phyloP scores from a whole-genome alignment of 1,284 basidiomycete genomes.

The Boletellus deceptivus region DNA sequence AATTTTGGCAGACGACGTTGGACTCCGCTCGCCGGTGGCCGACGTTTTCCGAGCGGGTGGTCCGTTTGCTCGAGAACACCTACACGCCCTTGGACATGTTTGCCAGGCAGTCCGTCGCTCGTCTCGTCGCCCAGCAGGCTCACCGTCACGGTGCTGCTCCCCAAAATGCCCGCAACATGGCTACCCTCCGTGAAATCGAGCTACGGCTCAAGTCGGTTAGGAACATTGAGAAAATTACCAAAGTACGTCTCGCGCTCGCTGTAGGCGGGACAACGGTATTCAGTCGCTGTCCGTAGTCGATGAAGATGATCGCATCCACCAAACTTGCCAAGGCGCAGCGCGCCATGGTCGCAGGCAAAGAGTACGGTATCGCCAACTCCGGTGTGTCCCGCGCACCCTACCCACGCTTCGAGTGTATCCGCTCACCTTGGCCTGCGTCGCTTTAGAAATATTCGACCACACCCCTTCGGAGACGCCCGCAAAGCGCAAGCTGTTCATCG shows the following conservation, averaged over 20 bases:
- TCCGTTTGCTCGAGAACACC: background rate
- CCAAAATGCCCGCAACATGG: constrained; percentile 81
- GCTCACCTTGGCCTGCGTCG: constrained; percentile 6
- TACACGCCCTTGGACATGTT: constrained; percentile 40
- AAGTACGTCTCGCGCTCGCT: constrained; percentile 53
- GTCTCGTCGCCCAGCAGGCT: constrained; percentile 55
- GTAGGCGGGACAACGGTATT: background rate
- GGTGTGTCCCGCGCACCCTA: constrained; percentile 53
- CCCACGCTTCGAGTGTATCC: background rate
- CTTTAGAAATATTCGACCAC: constrained; percentile 81
- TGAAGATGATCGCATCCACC: constrained; percentile 99
- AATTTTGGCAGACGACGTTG: constrained; percentile 20
- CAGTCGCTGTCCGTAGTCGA: constrained; percentile 61
- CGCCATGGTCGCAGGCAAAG: constrained; percentile 92
- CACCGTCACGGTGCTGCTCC: constrained; percentile 59
- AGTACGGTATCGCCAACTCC: constrained; percentile 92
- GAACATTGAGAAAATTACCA: constrained; percentile 99
- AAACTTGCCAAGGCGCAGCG: constrained; percentile 95
- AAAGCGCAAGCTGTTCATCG: constrained; percentile 84
- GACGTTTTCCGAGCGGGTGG: constrained; percentile 38
- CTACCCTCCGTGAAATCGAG: constrained; percentile 97
- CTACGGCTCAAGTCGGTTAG: constrained; percentile 94
- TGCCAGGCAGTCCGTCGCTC: constrained; percentile 68
- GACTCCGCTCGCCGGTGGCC: constrained; percentile 32
- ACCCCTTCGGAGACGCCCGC: constrained; percentile 59